Percentiles rank a stretch among this genome's conserved stretches.
Evolutionary conservation across 2,329 filamentous ascomycete species (phyloP).

Genomic region (Diplodia sapinea): DNA sequence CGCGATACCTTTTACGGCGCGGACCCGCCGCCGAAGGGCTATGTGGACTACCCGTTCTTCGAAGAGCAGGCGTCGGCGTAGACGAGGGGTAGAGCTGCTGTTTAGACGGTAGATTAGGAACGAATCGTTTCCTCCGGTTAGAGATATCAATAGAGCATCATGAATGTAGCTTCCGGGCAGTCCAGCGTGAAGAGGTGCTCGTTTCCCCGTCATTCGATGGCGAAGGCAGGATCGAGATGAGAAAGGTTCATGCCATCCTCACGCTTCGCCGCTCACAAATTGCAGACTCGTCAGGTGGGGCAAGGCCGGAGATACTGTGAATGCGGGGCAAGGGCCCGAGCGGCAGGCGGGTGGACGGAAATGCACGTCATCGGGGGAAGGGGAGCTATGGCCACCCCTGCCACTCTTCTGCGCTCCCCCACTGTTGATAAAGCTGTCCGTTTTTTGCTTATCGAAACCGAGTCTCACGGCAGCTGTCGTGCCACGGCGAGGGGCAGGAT

Average conservation of each 20-base stretch:
- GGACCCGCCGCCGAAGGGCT: conserved; percentile 47
- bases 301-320: too few relatives aligned
- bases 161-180: not conserved
- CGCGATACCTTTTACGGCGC: conserved; percentile 53
- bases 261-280: not conserved
- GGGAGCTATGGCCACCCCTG: conserved; percentile 52
- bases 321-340: conserved; percentile 21
- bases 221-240: too few relatives aligned
- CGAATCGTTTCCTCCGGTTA: not conserved
- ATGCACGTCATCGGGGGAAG: conserved; percentile 11
- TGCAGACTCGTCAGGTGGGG: not conserved
- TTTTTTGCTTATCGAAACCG: not conserved
- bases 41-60: conserved; percentile 50
- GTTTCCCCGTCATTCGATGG: not conserved
- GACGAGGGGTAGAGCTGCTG: not conserved
- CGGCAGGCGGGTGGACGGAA: not conserved
- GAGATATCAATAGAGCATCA: not conserved
- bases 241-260: not conserved
- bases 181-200: not conserved
- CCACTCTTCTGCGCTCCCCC: not conserved
- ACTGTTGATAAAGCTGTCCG: conserved; percentile 8
- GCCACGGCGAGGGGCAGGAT: not conserved
- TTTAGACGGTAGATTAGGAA: not conserved
- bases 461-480: not conserved
- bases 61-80: conserved; percentile 29